These are phyloP conservation scores for Phytopythium chamaehyphon DNA, from an alignment of 352 stramenopile species.

Conservation along the genomic window DNA sequence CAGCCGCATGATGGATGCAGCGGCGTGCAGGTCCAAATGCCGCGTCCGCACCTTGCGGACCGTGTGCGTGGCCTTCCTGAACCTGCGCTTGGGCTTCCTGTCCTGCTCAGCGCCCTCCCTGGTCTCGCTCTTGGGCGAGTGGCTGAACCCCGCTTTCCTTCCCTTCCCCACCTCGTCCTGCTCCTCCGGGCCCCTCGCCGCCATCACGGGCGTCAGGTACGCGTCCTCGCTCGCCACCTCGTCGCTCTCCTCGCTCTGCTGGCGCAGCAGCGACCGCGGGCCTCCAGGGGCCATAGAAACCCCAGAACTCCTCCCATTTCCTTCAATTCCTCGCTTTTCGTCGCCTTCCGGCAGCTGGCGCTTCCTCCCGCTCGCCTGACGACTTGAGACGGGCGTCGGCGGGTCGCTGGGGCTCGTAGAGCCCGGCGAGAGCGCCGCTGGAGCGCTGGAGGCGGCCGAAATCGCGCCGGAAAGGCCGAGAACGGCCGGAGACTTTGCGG, in stretches of 20 bases:
- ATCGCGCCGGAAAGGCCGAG: too few relatives aligned
- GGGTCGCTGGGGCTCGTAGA: too few relatives aligned
- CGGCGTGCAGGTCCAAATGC: background rate
- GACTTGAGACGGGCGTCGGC: too few relatives aligned
- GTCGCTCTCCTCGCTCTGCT: too few relatives aligned
- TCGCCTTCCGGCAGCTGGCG: too few relatives aligned
- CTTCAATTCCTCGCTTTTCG: too few relatives aligned
- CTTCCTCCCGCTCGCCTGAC: too few relatives aligned
- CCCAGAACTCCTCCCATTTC: too few relatives aligned
- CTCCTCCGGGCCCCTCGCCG: background rate
- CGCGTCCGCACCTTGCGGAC: conserved; percentile 18
- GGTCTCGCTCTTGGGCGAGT: background rate
- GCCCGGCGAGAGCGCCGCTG: too few relatives aligned
- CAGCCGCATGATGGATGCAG: background rate
- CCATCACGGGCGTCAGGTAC: background rate
- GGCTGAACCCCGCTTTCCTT: background rate
- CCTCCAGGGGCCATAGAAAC: background rate
- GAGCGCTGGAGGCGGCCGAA: too few relatives aligned
- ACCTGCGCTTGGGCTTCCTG: conserved; percentile 5
- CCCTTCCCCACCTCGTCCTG: background rate
- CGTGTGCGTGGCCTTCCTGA: conserved; percentile 31
- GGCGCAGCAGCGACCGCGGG: background rate
- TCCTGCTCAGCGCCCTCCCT: background rate
- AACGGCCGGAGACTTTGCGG: too few relatives aligned
- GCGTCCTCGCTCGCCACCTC: background rate